Evolutionary conservation across 2,329 filamentous ascomycete genomes (phyloP), one percentile per base, ranked within the genome.

Genomic region (Claviceps fusiformis): DNA sequence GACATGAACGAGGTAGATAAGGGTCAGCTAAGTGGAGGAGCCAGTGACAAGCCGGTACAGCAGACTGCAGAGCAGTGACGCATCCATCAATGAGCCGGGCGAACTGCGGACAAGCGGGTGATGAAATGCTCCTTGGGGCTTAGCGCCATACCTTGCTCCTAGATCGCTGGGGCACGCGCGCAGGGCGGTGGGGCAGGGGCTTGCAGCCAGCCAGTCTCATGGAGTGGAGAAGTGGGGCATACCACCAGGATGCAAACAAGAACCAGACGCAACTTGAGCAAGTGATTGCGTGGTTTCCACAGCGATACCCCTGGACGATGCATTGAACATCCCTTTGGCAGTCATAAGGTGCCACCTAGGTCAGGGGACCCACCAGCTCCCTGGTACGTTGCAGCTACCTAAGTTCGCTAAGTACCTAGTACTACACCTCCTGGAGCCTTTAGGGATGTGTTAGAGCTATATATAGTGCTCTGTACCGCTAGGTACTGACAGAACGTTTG

Each of bases 21-120:
- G 55, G 37, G 24, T 52, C 53, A 27, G 50, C 47, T 57, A 59
- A 41, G 55, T 60, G 57, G 54, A 54, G 58, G 61, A 10, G 29
- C 52, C 31, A 53, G 52, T 53, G 52, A 53, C 52, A 47, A 53
- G 43, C 51, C 27, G 19, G 63, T 63, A 64, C 53, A 55, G 53
- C 24, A 24, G 24, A 24, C 24, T 24, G 2, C 24, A 24, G 24
- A 24, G 50, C 55, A 53, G 66, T 68, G 66, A 68, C 65, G 66
- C 66, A 68, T 66, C 61, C 64, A 66, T 61, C 61, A 54, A 56
- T 31, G 10, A 51, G 31, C 24, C 46, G 49, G 54, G 50, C 41
- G 17, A 13, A 9, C 29, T 29, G 43, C 11, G 35, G 35, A 19
- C 51, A 50, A 50, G 19, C 51, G 47, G 46, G 39, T 17, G 31